Conservation (phyloP, 129 eudicot genomes). For the Calendula officinalis region DNA sequence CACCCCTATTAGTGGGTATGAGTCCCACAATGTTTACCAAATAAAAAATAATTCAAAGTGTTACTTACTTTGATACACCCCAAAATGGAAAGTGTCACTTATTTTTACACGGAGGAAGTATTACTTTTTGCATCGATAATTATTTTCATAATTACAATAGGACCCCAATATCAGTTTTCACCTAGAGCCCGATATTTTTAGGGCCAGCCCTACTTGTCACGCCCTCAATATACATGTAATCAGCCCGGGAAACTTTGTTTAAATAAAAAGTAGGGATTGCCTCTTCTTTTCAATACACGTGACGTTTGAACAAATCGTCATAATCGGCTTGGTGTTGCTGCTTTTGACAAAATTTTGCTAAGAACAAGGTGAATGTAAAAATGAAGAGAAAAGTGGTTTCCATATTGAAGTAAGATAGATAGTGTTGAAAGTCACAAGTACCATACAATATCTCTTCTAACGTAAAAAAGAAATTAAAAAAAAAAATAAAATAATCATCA, state of each 20-base stretch:
- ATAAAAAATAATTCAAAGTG: no score
- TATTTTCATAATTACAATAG: no score
- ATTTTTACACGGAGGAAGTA: no score
- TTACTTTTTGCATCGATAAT: no score
- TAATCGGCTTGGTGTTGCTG: background rate
- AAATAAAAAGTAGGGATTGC: background rate
- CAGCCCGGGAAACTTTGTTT: background rate
- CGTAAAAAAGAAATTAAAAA: background rate
- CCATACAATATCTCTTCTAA: background rate
- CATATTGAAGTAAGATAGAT: background rate
- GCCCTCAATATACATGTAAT: background rate
- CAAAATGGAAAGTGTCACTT: no score
- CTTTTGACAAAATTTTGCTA: background rate
- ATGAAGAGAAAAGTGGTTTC: background rate
- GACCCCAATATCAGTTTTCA: no score
- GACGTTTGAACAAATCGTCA: background rate
- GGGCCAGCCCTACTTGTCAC: no score
- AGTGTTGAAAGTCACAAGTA: background rate
- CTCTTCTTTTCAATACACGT: background rate
- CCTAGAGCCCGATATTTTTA: no score
- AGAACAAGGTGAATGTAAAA: background rate
- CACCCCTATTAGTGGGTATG: no score
- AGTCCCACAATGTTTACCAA: no score
- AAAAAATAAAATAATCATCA: background rate
- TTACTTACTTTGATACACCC: no score